Evolutionary conservation across 2,329 filamentous ascomycete genomes (phyloP).

Genomic region (Sarocladiaceae sp.): DNA sequence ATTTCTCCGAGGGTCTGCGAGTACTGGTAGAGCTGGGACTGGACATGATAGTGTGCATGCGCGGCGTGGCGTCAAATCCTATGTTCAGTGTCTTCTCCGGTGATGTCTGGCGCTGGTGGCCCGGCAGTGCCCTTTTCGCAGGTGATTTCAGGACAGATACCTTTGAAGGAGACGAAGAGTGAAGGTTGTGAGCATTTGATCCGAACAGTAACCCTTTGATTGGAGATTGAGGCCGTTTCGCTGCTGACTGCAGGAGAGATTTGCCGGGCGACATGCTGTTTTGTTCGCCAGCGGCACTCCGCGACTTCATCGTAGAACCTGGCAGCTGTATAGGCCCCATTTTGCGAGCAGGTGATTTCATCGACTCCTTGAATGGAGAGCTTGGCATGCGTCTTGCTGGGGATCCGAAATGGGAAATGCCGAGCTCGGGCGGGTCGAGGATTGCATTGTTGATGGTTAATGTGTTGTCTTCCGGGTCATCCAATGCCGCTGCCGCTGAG

Average conservation of each 20-base stretch:
- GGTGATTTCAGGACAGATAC: conserved; percentile 47
- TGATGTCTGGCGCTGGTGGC: conserved; percentile 26
- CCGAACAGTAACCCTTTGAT: conserved; percentile 32
- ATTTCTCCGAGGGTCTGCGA: conserved; percentile 29
- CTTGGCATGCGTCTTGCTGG: conserved; percentile 51
- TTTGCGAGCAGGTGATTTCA: conserved; percentile 53
- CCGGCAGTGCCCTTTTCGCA: conserved; percentile 39
- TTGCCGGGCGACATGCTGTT: conserved; percentile 31
- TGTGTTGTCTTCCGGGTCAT: conserved; percentile 13
- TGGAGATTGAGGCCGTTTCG: conserved; percentile 44
- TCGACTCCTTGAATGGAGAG: conserved; percentile 49
- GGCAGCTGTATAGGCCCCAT: conserved; percentile 26
- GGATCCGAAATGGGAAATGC: conserved; percentile 40
- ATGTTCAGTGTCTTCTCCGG: conserved; percentile 15
- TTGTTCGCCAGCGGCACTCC: conserved; percentile 12
- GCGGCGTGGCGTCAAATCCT: conserved; percentile 23
- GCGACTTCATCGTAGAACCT: conserved; percentile 27
- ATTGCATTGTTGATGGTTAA: conserved; percentile 23
- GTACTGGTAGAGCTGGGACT: conserved; percentile 23
- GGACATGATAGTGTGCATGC: conserved; percentile 33
- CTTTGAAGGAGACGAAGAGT: conserved; percentile 37
- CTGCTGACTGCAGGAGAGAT: conserved; percentile 44
- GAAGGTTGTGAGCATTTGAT: conserved; percentile 20
- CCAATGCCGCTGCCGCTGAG: conserved; percentile 11
- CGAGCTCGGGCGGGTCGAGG: conserved; percentile 30